Evolutionary conservation across 306 rosid species (phyloP), one percentile per base, ranked within the genome.

Genomic region (Cicer cuneatum): DNA sequence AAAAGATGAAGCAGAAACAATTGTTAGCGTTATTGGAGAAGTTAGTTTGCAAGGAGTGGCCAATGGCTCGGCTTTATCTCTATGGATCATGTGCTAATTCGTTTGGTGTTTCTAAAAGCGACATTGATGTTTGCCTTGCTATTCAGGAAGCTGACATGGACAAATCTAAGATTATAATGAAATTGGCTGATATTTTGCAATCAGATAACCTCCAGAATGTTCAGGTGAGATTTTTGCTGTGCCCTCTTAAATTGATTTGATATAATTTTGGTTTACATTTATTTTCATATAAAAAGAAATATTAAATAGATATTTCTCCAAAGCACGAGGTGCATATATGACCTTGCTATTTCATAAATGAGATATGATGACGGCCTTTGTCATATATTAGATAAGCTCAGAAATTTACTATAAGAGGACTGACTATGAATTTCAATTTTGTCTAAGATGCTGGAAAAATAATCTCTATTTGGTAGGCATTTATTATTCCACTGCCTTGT

Each of bases 81-180:
- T 94, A 91, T 85, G 99, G 99, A 77, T 94, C 99, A 6, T 92
- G 99, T 84, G 99, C 95, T 18, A 94, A 87, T 85, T 91, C 97
- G 8, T 94, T 94, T 67, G 99, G 92, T 2, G 95, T 94, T 76
- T 94, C 97, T 60, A 91, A 84, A 77, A 94, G 97, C 64, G 99
- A 94, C 69, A 80, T 94, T 78, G 99, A 94, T 83, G 90, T 92
- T 76, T 94, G 99, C 81, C 93, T 94, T 81, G 97, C 86, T 8
- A 88, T 91, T 80, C 89, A 86, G 63, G 93, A 85, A 29, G 77
- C 83, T 43, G 86, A 85, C 29, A n/a, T 87, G 43, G 89, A 92
- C 79, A 94, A 94, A 85, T 79, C 96, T n/a, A 88, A 92, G 84
- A 64, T 94, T 72, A 51, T 94, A 63, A 76, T 87, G 66, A 87